phyloP scores from a whole-genome alignment of 1,284 basidiomycete species.

The Sutorius eximius region DNA sequence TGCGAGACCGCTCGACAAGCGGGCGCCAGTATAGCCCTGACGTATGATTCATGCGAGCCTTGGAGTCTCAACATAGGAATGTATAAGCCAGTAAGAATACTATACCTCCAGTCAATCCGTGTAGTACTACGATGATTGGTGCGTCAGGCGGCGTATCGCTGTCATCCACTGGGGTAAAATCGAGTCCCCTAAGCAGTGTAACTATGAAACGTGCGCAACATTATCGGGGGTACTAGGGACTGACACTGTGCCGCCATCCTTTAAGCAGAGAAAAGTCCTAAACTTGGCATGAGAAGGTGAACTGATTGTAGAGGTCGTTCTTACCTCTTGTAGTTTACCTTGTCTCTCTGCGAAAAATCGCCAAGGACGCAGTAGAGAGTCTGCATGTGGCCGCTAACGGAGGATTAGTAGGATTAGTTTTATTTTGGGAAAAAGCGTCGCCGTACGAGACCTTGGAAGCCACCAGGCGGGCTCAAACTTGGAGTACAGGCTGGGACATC shows the following conservation, averaged over 20 bases:
- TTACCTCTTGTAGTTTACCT: constrained; percentile 64
- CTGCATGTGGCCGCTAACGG: constrained; percentile 65
- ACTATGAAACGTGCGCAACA: not conserved
- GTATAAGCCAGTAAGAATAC: not conserved
- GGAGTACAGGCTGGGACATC: constrained; percentile 57
- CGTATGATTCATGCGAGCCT: constrained; percentile 90
- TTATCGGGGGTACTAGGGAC: constrained; percentile 25
- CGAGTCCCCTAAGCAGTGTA: constrained; percentile 55
- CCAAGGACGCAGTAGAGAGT: constrained; percentile 70
- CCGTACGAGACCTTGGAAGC: constrained; percentile 55
- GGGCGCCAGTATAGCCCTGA: constrained; percentile 75
- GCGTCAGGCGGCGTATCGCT: constrained; percentile 56
- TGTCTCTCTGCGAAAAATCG: constrained; percentile 73
- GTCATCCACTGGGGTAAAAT: constrained; percentile 65
- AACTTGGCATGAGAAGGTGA: constrained; percentile 5
- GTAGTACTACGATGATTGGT: constrained; percentile 82
- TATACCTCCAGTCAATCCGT: constrained; percentile 86
- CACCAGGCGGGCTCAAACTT: constrained; percentile 66
- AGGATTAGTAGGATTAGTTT: constrained; percentile 10
- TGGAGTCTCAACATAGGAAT: constrained; percentile 11
- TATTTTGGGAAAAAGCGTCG: constrained; percentile 1
- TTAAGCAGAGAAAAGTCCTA: constrained; percentile 58
- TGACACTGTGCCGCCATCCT: constrained; percentile 73
- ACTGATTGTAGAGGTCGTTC: constrained; percentile 12
- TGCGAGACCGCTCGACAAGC: constrained; percentile 65